Conservation (phyloP, 176 grass and related monocot species). For the Zoysia japonica region DNA sequence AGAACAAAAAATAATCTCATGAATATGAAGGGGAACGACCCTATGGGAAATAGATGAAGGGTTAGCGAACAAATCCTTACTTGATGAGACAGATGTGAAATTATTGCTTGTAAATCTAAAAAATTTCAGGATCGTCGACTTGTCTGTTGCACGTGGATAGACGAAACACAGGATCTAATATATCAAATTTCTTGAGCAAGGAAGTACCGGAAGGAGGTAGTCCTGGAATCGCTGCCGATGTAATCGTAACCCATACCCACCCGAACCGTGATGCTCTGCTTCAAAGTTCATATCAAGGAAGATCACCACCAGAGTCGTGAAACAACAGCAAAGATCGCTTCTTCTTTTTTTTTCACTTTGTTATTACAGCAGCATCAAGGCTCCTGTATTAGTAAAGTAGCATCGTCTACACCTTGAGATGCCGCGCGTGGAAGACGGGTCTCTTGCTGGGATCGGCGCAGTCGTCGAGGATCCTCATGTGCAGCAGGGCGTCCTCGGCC, state of each 20-base stretch:
- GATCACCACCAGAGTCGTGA: neutral
- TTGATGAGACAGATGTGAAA: no score
- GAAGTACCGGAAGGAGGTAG: conserved; percentile 22
- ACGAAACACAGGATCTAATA: no score
- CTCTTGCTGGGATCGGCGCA: conserved; percentile 44
- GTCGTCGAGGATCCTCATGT: conserved; percentile 63
- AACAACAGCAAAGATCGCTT: no score
- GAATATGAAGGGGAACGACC: conserved; percentile 29
- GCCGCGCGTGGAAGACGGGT: conserved; percentile 65
- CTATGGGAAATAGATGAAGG: conserved; percentile 38
- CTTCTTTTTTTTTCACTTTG: neutral
- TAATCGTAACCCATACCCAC: neutral
- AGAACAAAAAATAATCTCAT: conserved; percentile 92
- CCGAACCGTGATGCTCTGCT: conserved; percentile 8
- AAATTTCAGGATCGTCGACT: no score
- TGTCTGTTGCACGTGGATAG: no score
- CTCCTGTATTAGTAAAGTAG: neutral
- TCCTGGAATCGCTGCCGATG: neutral
- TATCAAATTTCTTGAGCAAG: neutral
- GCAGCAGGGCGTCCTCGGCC: conserved; percentile 71
- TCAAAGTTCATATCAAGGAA: neutral
- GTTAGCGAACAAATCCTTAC: no score
- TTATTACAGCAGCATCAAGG: neutral
- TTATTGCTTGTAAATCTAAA: no score
- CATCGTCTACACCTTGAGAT: conserved; percentile 42